Conservation (phyloP, 148 eudicot species). For the Fagopyrum tataricum region DNA sequence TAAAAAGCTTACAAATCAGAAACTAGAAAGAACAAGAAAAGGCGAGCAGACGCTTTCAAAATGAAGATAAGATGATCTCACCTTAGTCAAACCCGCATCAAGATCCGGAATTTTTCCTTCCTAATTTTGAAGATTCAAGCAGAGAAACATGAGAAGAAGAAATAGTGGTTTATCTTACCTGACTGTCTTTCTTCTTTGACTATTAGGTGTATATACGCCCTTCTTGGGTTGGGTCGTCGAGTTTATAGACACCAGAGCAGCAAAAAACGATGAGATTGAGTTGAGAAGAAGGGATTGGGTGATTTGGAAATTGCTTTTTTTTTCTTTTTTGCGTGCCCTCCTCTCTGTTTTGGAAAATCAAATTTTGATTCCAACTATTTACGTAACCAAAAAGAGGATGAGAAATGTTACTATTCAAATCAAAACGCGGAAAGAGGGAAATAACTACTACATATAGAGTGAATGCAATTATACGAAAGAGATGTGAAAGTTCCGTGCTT, state of each 20-base stretch:
- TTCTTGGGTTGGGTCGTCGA: not conserved
- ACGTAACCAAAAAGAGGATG: not conserved
- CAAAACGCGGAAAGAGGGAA: not conserved
- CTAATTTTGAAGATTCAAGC: not conserved
- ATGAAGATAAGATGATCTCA: not conserved
- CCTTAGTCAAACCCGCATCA: not conserved
- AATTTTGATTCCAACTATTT: not conserved
- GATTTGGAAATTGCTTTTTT: not conserved
- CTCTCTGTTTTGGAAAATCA: not conserved
- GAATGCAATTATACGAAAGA: not conserved
- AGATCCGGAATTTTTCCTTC: not conserved
- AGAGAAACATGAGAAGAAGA: not conserved
- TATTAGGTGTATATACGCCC: not conserved
- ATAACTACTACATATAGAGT: not conserved
- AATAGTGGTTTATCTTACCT: not conserved
- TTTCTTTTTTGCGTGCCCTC: not conserved
- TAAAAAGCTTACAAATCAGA: not conserved
- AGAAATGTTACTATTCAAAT: not conserved
- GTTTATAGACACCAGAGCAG: not conserved
- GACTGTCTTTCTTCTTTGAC: slow-evolving; percentile 6
- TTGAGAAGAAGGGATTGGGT: not conserved
- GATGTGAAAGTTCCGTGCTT: not conserved
- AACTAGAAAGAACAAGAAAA: not conserved
- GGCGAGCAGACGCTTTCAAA: not conserved
- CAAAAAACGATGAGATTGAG: not conserved